Evolutionary conservation across 2,329 filamentous ascomycete species (phyloP).

Genomic region (Xylaria sp.): DNA sequence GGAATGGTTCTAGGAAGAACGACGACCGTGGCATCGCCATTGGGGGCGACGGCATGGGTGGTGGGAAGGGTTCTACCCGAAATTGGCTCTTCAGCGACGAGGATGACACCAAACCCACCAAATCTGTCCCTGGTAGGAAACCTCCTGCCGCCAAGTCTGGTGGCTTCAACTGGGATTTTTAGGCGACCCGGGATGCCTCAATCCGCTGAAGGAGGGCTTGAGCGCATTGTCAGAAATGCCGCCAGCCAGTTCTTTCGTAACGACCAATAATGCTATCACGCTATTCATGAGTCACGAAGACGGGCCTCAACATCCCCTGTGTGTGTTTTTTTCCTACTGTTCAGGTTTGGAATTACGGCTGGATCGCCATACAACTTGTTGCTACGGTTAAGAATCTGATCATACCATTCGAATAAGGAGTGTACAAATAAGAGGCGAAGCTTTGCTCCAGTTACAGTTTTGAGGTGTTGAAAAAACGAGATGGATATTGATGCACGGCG

Average conservation of each 20-base stretch:
- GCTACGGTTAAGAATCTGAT: constrained; percentile 5
- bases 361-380: constrained; percentile 6
- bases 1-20: constrained; percentile 47
- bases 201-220: constrained; percentile 36
- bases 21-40: constrained; percentile 58
- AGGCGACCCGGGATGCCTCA: constrained; percentile 42
- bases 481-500: constrained; percentile 21
- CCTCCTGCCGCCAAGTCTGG: constrained; percentile 42
- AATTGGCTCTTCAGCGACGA: constrained; percentile 69
- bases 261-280: constrained; percentile 48
- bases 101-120: constrained; percentile 54
- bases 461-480: constrained; percentile 16
- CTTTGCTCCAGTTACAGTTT: constrained; percentile 7
- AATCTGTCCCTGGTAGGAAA: constrained; percentile 55
- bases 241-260: constrained; percentile 28
- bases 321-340: background rate
- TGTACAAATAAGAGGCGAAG: constrained; percentile 22
- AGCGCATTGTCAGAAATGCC: constrained; percentile 7
- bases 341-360: constrained; percentile 9
- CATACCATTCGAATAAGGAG: constrained; percentile 11
- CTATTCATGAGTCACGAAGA: constrained; percentile 37
- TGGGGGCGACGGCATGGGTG: constrained; percentile 74
- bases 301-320: constrained; percentile 12
- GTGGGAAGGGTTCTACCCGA: constrained; percentile 64
- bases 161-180: constrained; percentile 52